These are phyloP conservation scores for Rhynchospora breviuscula DNA, from an alignment of 176 grass and related monocot species.

Conservation along the genomic window DNA sequence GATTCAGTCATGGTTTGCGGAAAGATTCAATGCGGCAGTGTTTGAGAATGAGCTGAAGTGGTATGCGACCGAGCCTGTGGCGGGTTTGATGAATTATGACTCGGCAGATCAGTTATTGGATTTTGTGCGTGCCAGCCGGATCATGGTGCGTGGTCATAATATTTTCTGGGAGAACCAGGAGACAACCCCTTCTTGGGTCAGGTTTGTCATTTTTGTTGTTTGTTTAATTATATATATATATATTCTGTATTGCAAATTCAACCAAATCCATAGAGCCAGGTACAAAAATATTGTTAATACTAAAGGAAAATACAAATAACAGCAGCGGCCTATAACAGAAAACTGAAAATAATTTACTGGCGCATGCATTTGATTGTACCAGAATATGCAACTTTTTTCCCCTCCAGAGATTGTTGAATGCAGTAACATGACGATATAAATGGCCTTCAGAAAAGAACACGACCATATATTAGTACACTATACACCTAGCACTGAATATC, in stretches of 20 bases:
- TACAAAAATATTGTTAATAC: background rate
- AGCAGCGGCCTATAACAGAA: too few relatives aligned
- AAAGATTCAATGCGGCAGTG: conserved; percentile 88
- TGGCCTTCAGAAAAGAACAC: too few relatives aligned
- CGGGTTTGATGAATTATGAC: conserved; percentile 58
- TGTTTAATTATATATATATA: background rate
- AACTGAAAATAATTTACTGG: background rate
- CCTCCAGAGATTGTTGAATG: background rate
- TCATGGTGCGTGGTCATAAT: conserved; percentile 89
- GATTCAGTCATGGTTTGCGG: conserved; percentile 69
- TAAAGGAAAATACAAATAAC: too few relatives aligned
- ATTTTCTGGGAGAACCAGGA: conserved; percentile 99
- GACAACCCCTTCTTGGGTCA: conserved; percentile 73
- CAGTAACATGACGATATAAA: too few relatives aligned
- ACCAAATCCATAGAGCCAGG: background rate
- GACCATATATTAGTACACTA: background rate
- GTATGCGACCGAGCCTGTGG: conserved; percentile 85
- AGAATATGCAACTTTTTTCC: background rate
- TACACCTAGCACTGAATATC: background rate
- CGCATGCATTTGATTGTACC: background rate
- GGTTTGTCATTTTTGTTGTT: background rate
- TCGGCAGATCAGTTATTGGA: conserved; percentile 68
- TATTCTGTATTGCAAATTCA: background rate
- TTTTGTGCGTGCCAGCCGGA: conserved; percentile 72
- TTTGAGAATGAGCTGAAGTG: conserved; percentile 99